A percentile compares a stretch with the other conserved stretches of the same genome.
phyloP scores from a whole-genome alignment of 176 grass and related monocot species.

The Bolboschoenus planiculmis region DNA sequence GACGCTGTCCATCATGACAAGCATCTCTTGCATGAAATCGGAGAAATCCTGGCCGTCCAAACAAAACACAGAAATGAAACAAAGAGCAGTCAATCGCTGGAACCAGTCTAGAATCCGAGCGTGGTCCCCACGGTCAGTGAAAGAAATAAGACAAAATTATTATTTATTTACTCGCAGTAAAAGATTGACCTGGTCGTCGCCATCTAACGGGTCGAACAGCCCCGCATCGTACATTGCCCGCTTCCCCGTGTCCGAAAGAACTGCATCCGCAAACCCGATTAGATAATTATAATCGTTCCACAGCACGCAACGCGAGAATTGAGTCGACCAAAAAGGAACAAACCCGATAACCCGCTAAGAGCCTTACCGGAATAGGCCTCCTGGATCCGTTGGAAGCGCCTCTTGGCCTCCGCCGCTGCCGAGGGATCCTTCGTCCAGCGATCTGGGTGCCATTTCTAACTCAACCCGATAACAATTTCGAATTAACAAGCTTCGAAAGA shows the following conservation, averaged over 20 bases:
- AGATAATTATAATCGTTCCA: neutral
- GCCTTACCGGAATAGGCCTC: conserved; percentile 95
- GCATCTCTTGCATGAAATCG: conserved; percentile 98
- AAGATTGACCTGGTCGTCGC: conserved; percentile 57
- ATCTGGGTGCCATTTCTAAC: conserved; percentile 96
- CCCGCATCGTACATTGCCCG: conserved; percentile 87
- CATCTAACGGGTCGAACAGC: conserved; percentile 82
- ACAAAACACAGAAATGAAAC: neutral
- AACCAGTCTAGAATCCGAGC: neutral
- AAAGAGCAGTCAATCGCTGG: conserved; percentile 9
- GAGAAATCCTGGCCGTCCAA: conserved; percentile 77
- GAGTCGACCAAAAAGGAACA: neutral
- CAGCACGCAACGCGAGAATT: neutral
- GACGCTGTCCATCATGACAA: conserved; percentile 92
- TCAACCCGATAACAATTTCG: conserved; percentile 7
- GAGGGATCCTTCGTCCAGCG: conserved; percentile 68
- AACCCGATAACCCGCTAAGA: neutral
- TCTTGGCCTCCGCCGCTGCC: conserved; percentile 59
- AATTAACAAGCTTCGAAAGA: conserved; percentile 9
- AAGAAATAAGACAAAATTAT: neutral
- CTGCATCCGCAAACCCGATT: conserved; percentile 36
- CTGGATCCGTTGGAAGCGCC: conserved; percentile 96
- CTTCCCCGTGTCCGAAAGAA: conserved; percentile 87
- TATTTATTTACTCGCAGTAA: neutral
- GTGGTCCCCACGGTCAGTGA: neutral